Conservation (phyloP, 1,284 basidiomycete genomes). For the Ustilago nuda region DNA sequence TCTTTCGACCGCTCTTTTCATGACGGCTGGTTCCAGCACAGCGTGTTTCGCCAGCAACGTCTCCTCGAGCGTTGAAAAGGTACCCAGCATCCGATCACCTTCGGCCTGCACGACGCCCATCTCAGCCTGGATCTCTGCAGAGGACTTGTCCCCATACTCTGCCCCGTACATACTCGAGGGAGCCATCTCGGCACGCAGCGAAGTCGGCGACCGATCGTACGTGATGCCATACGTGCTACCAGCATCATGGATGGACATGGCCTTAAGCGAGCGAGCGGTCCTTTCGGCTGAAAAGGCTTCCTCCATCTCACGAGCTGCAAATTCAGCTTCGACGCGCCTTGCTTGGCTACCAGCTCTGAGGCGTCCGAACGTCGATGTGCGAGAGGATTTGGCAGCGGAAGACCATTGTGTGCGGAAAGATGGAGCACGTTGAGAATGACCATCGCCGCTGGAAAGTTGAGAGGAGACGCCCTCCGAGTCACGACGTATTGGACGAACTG, state of each 20-base stretch:
- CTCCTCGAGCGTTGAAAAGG: slow-evolving; percentile 48
- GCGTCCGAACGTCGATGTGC: slow-evolving; percentile 36
- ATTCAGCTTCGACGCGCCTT: slow-evolving; percentile 28
- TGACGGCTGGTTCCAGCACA: slow-evolving; percentile 10
- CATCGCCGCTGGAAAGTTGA: slow-evolving; percentile 44
- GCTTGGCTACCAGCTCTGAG: slow-evolving; percentile 32
- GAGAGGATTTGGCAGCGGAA: slow-evolving; percentile 28
- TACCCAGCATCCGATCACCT: slow-evolving; percentile 52
- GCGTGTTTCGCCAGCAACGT: slow-evolving; percentile 36
- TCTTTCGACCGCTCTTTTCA: slow-evolving; percentile 15
- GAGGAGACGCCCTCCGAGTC: slow-evolving; percentile 32
- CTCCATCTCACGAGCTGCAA: slow-evolving; percentile 30
- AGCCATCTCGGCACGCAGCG: slow-evolving; percentile 28
- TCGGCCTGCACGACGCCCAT: slow-evolving; percentile 56
- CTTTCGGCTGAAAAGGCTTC: slow-evolving; percentile 38
- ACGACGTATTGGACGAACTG: slow-evolving; percentile 11
- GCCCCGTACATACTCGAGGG: slow-evolving; percentile 43
- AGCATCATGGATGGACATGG: slow-evolving; percentile 35
- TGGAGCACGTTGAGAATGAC: slow-evolving; percentile 30
- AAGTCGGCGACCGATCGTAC: slow-evolving; percentile 16
- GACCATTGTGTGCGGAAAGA: slow-evolving; percentile 39
- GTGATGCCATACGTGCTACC: neutral
- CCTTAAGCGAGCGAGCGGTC: slow-evolving; percentile 36
- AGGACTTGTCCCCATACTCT: slow-evolving; percentile 47
- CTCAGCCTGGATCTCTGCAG: slow-evolving; percentile 59